These are phyloP conservation scores for Metschnikowia gruessii DNA, from an alignment of 805 yeast species.

Conservation along the genomic window DNA sequence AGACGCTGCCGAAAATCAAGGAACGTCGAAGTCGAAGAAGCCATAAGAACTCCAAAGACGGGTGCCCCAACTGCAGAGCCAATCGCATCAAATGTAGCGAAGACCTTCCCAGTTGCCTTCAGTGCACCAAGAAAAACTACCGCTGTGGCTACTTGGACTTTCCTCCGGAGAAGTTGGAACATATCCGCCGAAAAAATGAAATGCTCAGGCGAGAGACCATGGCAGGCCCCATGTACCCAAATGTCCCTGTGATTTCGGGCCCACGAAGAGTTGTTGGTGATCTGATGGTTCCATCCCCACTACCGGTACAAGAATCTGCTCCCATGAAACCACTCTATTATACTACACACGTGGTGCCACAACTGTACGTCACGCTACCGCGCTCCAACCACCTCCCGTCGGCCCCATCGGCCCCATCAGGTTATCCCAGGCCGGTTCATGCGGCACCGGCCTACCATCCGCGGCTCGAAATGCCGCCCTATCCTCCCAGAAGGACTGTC, in stretches of 20 bases:
- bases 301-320: not conserved
- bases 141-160: constrained; percentile 44
- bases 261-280: not conserved
- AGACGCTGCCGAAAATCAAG: not conserved
- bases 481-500: not conserved
- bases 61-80: constrained; percentile 44
- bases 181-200: constrained; percentile 34
- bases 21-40: constrained; percentile 25
- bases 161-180: constrained; percentile 35
- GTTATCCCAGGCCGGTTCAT: not conserved
- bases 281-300: not conserved
- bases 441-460: not conserved
- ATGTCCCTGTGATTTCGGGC: no score
- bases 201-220: constrained; percentile 13
- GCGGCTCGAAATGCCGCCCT: not conserved
- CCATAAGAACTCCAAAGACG: constrained; percentile 29
- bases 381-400: not conserved
- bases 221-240: constrained; percentile 1
- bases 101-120: constrained; percentile 40
- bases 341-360: not conserved
- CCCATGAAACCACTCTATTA: not conserved
- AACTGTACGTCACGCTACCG: not conserved
- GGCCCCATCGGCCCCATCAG: not conserved
- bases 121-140: constrained; percentile 36
- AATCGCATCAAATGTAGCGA: constrained; percentile 44